These are phyloP conservation scores for Acanthamoeba divionensis DNA, from an alignment of 208 protist genomes.

Conservation along the genomic window DNA sequence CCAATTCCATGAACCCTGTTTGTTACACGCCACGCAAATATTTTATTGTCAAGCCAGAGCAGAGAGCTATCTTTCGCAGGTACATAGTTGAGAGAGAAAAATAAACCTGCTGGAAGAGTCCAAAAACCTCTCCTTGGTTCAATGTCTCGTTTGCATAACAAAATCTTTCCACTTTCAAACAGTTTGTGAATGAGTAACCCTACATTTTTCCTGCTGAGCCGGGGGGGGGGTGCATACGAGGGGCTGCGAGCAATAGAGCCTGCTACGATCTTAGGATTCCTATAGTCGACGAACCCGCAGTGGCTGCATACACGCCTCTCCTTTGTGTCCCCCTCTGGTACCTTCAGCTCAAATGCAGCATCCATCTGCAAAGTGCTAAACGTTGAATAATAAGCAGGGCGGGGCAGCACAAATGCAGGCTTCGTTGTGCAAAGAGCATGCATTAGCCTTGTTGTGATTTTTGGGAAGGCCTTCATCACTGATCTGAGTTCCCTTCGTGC, in stretches of 20 bases:
- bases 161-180: neutral
- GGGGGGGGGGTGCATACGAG: neutral
- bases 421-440: too few relatives aligned
- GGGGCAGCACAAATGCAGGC: too few relatives aligned
- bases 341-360: neutral
- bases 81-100: neutral
- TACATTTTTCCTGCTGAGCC: neutral
- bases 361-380: too few relatives aligned
- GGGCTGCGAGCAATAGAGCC: neutral
- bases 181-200: neutral
- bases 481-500: too few relatives aligned
- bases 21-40: neutral
- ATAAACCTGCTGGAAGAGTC: neutral
- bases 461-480: too few relatives aligned
- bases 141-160: neutral
- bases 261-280: slow-evolving; percentile 11
- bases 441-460: too few relatives aligned
- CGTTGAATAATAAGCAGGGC: too few relatives aligned
- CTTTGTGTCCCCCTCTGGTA: slow-evolving; percentile 1
- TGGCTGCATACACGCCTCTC: neutral
- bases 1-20: slow-evolving; percentile 26
- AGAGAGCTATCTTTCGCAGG: neutral
- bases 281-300: slow-evolving; percentile 21
- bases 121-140: neutral
- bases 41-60: neutral